These are phyloP conservation scores for Sinapis alba DNA, from an alignment of 441 rosid genomes.

Conservation along the genomic window DNA sequence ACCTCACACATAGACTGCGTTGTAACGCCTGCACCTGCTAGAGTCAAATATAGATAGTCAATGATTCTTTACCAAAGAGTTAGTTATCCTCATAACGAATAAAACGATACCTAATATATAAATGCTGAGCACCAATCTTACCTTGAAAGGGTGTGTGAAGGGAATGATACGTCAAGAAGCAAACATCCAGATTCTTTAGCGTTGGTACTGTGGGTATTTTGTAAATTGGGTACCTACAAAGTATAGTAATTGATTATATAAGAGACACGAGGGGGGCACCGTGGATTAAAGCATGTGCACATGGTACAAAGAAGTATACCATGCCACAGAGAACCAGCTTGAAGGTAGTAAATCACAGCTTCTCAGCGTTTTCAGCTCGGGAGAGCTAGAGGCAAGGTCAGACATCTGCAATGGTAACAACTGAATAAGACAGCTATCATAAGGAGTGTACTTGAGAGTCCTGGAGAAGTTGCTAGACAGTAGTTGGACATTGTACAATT, in stretches of 20 bases:
- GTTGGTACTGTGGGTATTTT: slow-evolving; percentile 85
- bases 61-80: background rate
- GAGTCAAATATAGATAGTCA: background rate
- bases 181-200: slow-evolving; percentile 69
- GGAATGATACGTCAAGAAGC: slow-evolving; percentile 74
- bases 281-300: slow-evolving; percentile 1
- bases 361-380: slow-evolving; percentile 62
- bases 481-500: background rate
- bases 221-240: slow-evolving; percentile 79
- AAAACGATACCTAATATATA: background rate
- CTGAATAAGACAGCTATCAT: slow-evolving; percentile 12
- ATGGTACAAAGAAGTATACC: slow-evolving; percentile 45
- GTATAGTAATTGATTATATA: slow-evolving; percentile 25
- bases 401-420: slow-evolving; percentile 46
- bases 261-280: background rate
- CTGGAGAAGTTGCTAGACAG: slow-evolving; percentile 1
- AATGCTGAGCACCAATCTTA: slow-evolving; percentile 26
- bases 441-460: too few relatives aligned
- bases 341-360: slow-evolving; percentile 65
- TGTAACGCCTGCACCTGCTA: slow-evolving; percentile 42
- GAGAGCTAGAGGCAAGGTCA: slow-evolving; percentile 58
- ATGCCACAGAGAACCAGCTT: slow-evolving; percentile 86
- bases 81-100: background rate
- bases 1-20: slow-evolving; percentile 28
- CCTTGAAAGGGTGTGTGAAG: slow-evolving; percentile 61